Base-by-base conservation (phyloP, 495 filamentous ascomycete genomes). In the Pyrenula massariospora region DNA sequence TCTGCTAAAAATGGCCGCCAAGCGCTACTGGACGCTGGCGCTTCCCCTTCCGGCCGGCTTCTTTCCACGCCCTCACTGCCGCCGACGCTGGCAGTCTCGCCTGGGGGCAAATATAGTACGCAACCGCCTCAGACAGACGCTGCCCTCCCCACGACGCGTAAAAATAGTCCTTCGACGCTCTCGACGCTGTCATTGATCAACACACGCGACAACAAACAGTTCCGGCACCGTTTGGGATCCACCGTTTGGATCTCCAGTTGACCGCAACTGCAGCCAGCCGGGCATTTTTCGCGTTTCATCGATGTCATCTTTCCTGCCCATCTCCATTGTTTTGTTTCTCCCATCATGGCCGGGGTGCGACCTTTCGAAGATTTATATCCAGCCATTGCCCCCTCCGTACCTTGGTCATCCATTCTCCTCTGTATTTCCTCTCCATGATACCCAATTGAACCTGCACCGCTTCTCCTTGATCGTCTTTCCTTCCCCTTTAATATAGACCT, bases 1-100 rank as follows among this genome's bases (percentile, higher is more conserved):
- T 42, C 31, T 42, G 5, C 31, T 42, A 42, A 42, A 42, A 42
- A 42, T 42, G 31, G 31, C 31, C 31, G 31, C 31, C 5, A 42
- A 42, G 31, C 31, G 31, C 31, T 5, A 15, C 8, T 15, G 31
- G 8, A 8, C 15, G 8, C 31, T 15, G 15, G 8, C 15, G 15
- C 31, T 8, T 8, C 5, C 5, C 31, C 31, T 42, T 5, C 31
- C 31, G 8, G 5, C 31, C 31, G 5, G 31, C 31, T 42, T 42
- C 8, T 42, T 42, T 42, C 31, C 31, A 42, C 31, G 31, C 31
- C 31, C 31, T 42, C 31, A 42, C 31, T 52, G 20, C 50, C 50
- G 50, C 50, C 50, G 50, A 52, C 50, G 50, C n/a, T 20, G n/a
- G 8, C 50, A 52, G 50, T 52, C 50, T 52, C 50, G 31, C 31